A percentile compares a stretch with the other conserved stretches of the same genome.
Conservation (phyloP, 2,329 filamentous ascomycete genomes). For the Blastomyces silverae region DNA sequence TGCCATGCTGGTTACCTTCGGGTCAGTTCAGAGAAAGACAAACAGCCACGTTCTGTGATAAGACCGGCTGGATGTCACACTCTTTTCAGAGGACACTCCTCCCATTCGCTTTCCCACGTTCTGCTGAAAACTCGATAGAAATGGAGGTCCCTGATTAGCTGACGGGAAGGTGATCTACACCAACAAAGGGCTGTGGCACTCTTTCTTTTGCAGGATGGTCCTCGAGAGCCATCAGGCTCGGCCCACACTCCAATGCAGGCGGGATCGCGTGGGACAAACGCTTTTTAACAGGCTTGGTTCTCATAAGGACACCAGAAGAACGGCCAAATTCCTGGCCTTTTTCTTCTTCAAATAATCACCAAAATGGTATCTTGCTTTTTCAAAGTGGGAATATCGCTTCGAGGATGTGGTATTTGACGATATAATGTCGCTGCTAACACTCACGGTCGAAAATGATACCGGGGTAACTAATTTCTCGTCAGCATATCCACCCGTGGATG, state of each 20-base stretch:
- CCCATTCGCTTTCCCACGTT: not conserved
- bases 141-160: slow-evolving; percentile 3
- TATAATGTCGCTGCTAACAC: not conserved
- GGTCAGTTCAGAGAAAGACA: not conserved
- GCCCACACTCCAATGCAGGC: not conserved
- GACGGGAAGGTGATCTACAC: not conserved
- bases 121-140: not conserved
- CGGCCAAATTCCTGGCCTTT: not conserved
- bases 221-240: not conserved
- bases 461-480: too few relatives aligned
- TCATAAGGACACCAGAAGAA: not conserved
- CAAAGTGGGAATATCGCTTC: not conserved
- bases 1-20: not conserved
- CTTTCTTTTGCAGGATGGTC: slow-evolving; percentile 7
- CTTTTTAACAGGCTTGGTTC: not conserved
- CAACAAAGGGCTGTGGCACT: slow-evolving; percentile 6
- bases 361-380: not conserved
- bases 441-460: not conserved
- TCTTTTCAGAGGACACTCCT: not conserved
- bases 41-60: slow-evolving; percentile 10
- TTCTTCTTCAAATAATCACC: not conserved
- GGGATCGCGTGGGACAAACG: slow-evolving; percentile 9
- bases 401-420: slow-evolving; percentile 1
- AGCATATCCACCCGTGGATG: slow-evolving; percentile 10
- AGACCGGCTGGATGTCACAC: not conserved